Evolutionary conservation across 2,329 filamentous ascomycete species (phyloP).

Genomic region (Botrytis fragariae): DNA sequence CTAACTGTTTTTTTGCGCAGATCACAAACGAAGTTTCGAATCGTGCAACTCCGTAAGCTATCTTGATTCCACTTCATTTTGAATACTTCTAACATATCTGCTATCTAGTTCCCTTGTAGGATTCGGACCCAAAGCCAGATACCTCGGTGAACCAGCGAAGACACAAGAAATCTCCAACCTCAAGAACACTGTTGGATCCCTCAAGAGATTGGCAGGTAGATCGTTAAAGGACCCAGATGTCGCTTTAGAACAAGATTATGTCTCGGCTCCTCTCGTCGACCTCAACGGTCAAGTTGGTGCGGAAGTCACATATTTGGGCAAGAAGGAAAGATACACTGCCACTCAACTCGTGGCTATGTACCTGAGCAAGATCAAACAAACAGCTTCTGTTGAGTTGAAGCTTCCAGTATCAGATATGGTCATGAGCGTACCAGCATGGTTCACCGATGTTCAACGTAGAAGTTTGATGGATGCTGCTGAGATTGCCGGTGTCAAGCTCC

Average conservation of each 20-base stretch:
- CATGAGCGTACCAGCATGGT: conserved; percentile 94
- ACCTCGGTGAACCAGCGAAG: conserved; percentile 93
- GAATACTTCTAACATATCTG: conserved; percentile 21
- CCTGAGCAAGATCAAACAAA: conserved; percentile 90
- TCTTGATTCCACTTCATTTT: background rate
- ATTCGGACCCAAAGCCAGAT: conserved; percentile 91
- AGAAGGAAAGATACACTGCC: conserved; percentile 94
- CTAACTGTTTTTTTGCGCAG: conserved; percentile 47
- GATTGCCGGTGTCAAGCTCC: conserved; percentile 86
- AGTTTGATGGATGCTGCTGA: conserved; percentile 87
- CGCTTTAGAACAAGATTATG: conserved; percentile 86
- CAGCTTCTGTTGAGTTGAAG: conserved; percentile 81
- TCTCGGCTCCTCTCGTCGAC: conserved; percentile 82
- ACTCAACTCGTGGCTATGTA: conserved; percentile 95
- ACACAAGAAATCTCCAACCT: conserved; percentile 99
- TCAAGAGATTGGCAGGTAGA: conserved; percentile 91
- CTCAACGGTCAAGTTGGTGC: conserved; percentile 92
- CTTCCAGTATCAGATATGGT: conserved; percentile 90
- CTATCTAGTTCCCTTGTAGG: conserved; percentile 77
- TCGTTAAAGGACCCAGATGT: conserved; percentile 86
- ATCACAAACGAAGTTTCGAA: conserved; percentile 99
- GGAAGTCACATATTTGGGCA: conserved; percentile 87
- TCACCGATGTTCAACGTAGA: conserved; percentile 90
- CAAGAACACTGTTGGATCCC: conserved; percentile 93
- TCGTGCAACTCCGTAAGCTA: conserved; percentile 89